phyloP scores from a whole-genome alignment of 495 filamentous ascomycete species.

The Penicillium verhagenii region DNA sequence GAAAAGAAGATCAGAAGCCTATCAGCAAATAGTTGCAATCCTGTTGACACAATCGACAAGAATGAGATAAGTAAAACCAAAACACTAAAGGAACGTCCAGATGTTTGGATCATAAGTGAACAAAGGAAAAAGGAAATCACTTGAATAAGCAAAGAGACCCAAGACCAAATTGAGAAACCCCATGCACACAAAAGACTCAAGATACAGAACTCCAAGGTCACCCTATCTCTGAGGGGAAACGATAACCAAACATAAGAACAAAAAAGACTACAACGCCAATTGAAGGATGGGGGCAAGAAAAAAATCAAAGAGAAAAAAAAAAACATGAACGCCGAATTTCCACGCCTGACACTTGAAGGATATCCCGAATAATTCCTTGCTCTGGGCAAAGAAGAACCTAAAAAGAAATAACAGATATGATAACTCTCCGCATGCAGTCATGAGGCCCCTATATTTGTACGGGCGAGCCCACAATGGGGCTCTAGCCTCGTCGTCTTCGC shows the following conservation, averaged over 20 bases:
- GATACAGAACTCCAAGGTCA: constrained; percentile 9
- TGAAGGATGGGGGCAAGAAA: constrained; percentile 10
- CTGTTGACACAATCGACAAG: neutral
- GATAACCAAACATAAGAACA: constrained; percentile 5
- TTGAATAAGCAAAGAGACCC: neutral
- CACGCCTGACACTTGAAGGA: constrained; percentile 15
- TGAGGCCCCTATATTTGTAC: neutral
- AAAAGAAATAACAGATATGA: constrained; percentile 1
- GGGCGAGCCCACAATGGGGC: neutral
- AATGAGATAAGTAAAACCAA: constrained; percentile 1
- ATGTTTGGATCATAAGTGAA: constrained; percentile 2
- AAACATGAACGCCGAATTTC: constrained; percentile 19
- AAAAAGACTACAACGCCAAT: no score
- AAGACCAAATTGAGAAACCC: constrained; percentile 1
- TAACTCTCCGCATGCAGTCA: constrained; percentile 1
- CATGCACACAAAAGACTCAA: neutral
- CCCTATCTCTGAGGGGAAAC: neutral
- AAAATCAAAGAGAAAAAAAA: constrained; percentile 3
- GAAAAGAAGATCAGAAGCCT: neutral
- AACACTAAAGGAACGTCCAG: neutral
- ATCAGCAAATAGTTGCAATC: neutral
- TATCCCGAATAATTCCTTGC: constrained; percentile 17
- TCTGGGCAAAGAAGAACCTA: constrained; percentile 7
- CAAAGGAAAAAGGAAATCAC: neutral
- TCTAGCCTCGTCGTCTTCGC: constrained; percentile 44